phyloP scores from a whole-genome alignment of 2,329 filamentous ascomycete genomes.

The Penicillium sp. region DNA sequence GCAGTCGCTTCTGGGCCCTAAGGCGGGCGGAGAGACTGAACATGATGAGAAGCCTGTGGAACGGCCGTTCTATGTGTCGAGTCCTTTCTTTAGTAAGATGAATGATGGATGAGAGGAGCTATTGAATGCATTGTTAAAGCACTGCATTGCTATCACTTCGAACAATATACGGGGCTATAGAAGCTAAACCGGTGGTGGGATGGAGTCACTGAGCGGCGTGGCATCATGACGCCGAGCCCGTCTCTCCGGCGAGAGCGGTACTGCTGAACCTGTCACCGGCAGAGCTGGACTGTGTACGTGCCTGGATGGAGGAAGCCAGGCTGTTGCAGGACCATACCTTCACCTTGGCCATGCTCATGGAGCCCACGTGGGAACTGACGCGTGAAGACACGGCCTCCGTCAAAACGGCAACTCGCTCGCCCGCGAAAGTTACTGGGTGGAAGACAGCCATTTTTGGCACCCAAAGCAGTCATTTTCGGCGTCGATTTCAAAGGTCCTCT shows the following conservation, averaged over 20 bases:
- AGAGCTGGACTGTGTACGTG: not conserved
- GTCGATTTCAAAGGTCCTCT: not conserved
- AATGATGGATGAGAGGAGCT: not conserved
- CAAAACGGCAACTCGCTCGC: not conserved
- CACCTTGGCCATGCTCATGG: not conserved
- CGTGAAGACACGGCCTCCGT: not conserved
- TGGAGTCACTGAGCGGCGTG: not conserved
- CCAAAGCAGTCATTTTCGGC: not conserved
- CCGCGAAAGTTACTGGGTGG: not conserved
- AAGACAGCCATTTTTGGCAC: not conserved
- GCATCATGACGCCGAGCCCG: not conserved
- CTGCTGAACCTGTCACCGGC: not conserved
- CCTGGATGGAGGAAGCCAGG: not conserved
- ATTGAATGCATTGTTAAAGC: not conserved
- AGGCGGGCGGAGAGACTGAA: not conserved
- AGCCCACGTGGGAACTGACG: not conserved
- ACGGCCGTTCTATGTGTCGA: not conserved
- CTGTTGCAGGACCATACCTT: not conserved
- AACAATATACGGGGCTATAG: not conserved
- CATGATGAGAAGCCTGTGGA: not conserved
- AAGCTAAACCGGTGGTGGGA: not conserved
- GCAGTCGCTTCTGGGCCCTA: not conserved
- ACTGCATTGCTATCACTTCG: not conserved
- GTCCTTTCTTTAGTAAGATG: slow-evolving; percentile 1
- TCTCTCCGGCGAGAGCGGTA: not conserved